Base-by-base conservation (phyloP, 768 basidiomycete species). In the Naganishia friedmannii region DNA sequence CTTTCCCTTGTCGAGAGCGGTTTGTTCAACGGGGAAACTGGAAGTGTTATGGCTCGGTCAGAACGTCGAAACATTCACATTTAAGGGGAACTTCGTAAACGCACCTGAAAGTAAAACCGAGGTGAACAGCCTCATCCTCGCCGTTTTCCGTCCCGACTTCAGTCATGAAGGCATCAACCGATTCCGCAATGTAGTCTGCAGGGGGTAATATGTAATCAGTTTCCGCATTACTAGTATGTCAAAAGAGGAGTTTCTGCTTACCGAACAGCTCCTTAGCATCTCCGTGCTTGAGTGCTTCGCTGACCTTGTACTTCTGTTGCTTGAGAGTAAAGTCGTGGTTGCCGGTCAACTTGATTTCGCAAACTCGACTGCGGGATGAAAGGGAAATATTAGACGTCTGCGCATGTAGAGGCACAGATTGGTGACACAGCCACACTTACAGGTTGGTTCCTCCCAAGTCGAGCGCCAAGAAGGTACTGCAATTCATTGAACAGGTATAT, bases 381-480 rank as follows among this genome's bases (percentile, higher is more conserved):
- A 31, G 32, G 37, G 65, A 17, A 1, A 54, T 21, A 29, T 55
- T n/a, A 57, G 63, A 13, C 42, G 60, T 31, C 28, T 15, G 26
- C 48, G 23, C 15, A 17, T 13, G 31, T 15, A 29, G 15, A 21
- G 48, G n/a, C 28, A 31, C 3, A 9, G 10, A 4, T 15, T 31
- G 45, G 34, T 23, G n/a, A 26, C 28, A 21, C 15, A 28, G 19
- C 42, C 34, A 66, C 3, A 84, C 90, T 79, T 82, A 96, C 90
- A 99, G 86, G 79, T 99, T 99, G 28, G 96, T 99, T 68, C 96
- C 96, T 48, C 96, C 96, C 23, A 99, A 86, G 83, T 99, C 95
- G 23, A 98, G 85, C 4, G 96, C 94, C 66, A 98, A 87, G 82
- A 96, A 99, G 7, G 93, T 95, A 54, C 93, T 96, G 75, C 13